Conservation (phyloP, 202 grass and related monocot species). For the Dendrocalamus latiflorus region DNA sequence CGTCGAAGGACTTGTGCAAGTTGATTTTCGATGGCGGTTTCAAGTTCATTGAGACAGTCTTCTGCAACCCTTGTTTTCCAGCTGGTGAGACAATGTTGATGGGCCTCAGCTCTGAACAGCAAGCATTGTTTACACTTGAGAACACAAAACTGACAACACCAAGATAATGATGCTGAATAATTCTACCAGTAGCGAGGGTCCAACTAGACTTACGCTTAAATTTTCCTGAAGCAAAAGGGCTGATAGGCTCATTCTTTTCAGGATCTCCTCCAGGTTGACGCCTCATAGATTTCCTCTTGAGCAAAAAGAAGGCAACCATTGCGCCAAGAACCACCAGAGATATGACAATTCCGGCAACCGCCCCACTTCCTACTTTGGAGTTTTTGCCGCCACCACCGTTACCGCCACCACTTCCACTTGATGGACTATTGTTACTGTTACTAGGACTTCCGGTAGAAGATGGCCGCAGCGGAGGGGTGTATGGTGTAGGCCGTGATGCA, state of each 20-base stretch:
- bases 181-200: background rate
- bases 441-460: conserved; percentile 24
- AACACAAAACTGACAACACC: background rate
- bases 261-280: conserved; percentile 19
- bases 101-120: conserved; percentile 26
- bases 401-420: background rate
- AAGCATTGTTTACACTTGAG: background rate
- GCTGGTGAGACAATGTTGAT: conserved; percentile 19
- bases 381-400: conserved; percentile 4
- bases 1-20: conserved; percentile 52
- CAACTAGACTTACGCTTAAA: conserved; percentile 34
- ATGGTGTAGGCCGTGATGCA: conserved; percentile 17
- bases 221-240: conserved; percentile 53
- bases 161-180: background rate
- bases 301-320: conserved; percentile 55
- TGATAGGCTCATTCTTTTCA: conserved; percentile 41
- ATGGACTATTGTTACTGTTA: conserved; percentile 11
- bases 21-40: conserved; percentile 81
- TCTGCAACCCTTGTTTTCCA: conserved; percentile 31
- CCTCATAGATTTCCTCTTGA: conserved; percentile 49
- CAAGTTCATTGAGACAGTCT: conserved; percentile 54
- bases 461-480: conserved; percentile 27
- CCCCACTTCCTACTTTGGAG: conserved; percentile 43
- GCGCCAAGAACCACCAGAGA: conserved; percentile 52
- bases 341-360: conserved; percentile 54